Evolutionary conservation across 2,329 filamentous ascomycete genomes (phyloP), one percentile per base, ranked within the genome.

Genomic region (Aspergillus hiratsukae): DNA sequence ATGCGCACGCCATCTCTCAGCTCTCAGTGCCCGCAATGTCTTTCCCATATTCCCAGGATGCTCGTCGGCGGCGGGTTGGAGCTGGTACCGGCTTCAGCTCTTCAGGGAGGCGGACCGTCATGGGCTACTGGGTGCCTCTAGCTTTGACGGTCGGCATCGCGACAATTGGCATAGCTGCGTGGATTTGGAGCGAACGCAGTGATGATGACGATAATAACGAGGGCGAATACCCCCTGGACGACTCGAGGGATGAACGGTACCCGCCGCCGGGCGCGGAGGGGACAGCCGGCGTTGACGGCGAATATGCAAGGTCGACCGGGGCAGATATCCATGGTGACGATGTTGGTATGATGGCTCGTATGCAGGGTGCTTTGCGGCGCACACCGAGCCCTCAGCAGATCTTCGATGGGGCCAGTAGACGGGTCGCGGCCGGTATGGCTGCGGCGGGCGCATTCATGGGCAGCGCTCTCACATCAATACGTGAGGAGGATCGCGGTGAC

Each of bases 101-200:
- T 48, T 71, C 72, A 9, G 73, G 75, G 23, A 65, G 68, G 54
- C 72, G 75, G 35, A 76, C 76, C 19, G 68, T 73, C 37, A 65
- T 78, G 61, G 76, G 87, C 69, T 93, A 95, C 77, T 97, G 92
- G 90, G 84, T 96, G 58, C 93, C 93, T 60, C 82, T 97, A 55
- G 87, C 87, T 62, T 76, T 96, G 62, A 97, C 92, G 51, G 86
- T 96, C 57, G 92, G 91, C 49, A 85, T 95, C 64, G 93, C 93
- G 58, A 91, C 92, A 23, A 87, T 89, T 54, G 91, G 92, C 35
- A 77, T 96, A 49, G 92, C 87, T 52, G 91, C 91, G 56, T 97
- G 93, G 93, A 85, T 92, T 58, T 96, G 91, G 91, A 95, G 89
- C 72, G 91, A 96, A 76, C 87, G 90, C 67, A 85, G 82, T 68